Evolutionary conservation across 805 yeast genomes (phyloP), one percentile per base, ranked within the genome.

Genomic region (Metschnikowia noctiluminum): DNA sequence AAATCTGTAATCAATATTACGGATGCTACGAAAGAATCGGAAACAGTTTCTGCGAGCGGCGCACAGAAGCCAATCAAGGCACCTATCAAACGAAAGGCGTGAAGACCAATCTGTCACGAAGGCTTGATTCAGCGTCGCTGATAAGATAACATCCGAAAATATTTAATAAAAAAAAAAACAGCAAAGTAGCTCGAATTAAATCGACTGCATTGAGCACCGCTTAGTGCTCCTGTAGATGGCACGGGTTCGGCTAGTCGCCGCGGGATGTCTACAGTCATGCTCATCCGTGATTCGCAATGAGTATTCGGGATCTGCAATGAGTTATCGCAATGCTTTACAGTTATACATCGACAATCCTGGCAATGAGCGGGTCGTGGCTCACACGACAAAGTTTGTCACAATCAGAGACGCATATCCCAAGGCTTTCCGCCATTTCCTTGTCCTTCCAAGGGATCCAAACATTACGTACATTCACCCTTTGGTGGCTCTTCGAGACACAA

Each of bases 381-480:
- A 65, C 46, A 86, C 86, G 50, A 76, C 74, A 0, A 65, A 77
- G 35, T 82, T 74, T 12, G 76, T 80, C 2, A 78, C 87, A 3
- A 70, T 87, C 11, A 63, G 65, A 37, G 96, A 87, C 61, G 61
- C 60, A 30, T 87, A 69, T 59, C 88, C 91, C 5, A 87, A 87
- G 62, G 69, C 90, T 0, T 50, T 66, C 4, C 66, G 78, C 35
- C 96, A 87, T 63, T 76, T 73, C 49, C 68, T 87, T 40, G 66
- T 88, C 1, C 62, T 87, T 32, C 90, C 94, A 1, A 68, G 82
- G 53, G 66, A 70, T 43, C 51, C 52, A 0, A 38, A 55, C 11
- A 51, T 77, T 15, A 74, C 87, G 1, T 62, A 55, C 12, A 48
- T 58, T 30, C 79, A 78, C 54, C 94, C 94, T 9, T 61, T 77